These are phyloP conservation scores for Russula sp. DNA, from an alignment of 768 basidiomycete genomes.

Conservation along the genomic window DNA sequence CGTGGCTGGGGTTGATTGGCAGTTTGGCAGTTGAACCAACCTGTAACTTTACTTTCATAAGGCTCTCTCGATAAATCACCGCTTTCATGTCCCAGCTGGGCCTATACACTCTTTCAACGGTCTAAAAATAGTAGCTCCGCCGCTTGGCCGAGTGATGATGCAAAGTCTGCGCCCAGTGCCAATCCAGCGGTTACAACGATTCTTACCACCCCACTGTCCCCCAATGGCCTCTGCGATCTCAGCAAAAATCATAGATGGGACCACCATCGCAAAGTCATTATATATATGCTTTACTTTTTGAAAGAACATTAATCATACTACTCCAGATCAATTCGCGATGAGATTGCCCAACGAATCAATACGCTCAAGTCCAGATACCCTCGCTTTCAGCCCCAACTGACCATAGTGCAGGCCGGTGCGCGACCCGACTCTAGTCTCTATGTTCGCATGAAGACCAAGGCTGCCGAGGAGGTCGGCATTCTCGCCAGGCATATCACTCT, in stretches of 20 bases:
- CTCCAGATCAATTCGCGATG: constrained; percentile 69
- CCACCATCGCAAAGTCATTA: constrained; percentile 72
- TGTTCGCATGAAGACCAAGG: constrained; percentile 97
- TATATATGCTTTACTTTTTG: constrained; percentile 4
- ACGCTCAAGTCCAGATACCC: constrained; percentile 60
- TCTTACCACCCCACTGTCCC: constrained; percentile 1
- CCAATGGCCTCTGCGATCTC: constrained; percentile 28
- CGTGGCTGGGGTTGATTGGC: too few species aligned
- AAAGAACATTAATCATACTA: constrained; percentile 14
- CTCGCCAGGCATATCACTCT: constrained; percentile 73
- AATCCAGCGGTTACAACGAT: constrained; percentile 1
- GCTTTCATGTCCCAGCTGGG: neutral
- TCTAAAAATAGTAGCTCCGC: neutral
- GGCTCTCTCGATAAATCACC: neutral
- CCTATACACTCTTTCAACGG: neutral
- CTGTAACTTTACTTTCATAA: neutral
- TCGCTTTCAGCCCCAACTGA: constrained; percentile 87
- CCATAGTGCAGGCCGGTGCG: constrained; percentile 90
- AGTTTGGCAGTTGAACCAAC: too few species aligned
- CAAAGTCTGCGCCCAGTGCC: constrained; percentile 5
- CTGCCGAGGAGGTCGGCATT: constrained; percentile 91
- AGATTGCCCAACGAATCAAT: constrained; percentile 65
- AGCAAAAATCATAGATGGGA: constrained; percentile 75
- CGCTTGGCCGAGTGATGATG: neutral
- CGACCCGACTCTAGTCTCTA: constrained; percentile 89